A percentile compares a stretch with the other conserved stretches of the same genome.
Conservation (phyloP, 1,284 basidiomycete genomes). For the Amylostereum areolatum region DNA sequence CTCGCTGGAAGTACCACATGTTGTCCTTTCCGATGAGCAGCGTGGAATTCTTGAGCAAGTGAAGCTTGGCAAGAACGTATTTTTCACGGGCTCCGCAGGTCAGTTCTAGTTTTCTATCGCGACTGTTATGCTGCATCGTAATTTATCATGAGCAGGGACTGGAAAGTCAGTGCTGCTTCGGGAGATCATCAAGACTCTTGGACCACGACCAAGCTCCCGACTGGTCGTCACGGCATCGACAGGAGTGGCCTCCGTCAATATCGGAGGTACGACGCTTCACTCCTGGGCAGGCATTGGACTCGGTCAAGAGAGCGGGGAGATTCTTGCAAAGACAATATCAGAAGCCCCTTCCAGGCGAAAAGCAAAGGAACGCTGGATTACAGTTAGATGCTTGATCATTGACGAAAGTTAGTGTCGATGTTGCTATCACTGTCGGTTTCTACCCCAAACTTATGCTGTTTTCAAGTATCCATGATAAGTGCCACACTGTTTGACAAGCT, state of each 20-base stretch:
- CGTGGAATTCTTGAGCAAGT: constrained; percentile 50
- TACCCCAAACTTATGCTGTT: no score
- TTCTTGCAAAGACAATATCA: constrained; percentile 59
- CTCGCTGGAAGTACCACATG: not conserved
- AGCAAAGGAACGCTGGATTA: constrained; percentile 39
- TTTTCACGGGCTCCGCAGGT: constrained; percentile 81
- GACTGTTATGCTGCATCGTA: not conserved
- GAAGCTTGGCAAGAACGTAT: constrained; percentile 56
- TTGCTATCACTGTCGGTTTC: not conserved
- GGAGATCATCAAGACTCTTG: constrained; percentile 66
- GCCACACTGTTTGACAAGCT: constrained; percentile 64
- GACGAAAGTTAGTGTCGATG: constrained; percentile 55
- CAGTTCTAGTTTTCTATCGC: constrained; percentile 10
- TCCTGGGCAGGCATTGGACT: constrained; percentile 91
- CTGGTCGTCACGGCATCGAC: constrained; percentile 65
- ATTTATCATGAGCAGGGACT: constrained; percentile 53
- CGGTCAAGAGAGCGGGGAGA: constrained; percentile 62
- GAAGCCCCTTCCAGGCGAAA: no score
- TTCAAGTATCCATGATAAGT: constrained; percentile 53
- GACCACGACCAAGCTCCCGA: constrained; percentile 6
- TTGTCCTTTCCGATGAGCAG: constrained; percentile 47
- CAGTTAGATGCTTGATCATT: constrained; percentile 52
- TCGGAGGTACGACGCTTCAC: constrained; percentile 90
- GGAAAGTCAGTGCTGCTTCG: constrained; percentile 94
- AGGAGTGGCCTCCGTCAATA: constrained; percentile 92